A percentile compares a stretch with the other conserved stretches of the same genome.
phyloP scores from a whole-genome alignment of 306 rosid species.

The Abrus precatorius region DNA sequence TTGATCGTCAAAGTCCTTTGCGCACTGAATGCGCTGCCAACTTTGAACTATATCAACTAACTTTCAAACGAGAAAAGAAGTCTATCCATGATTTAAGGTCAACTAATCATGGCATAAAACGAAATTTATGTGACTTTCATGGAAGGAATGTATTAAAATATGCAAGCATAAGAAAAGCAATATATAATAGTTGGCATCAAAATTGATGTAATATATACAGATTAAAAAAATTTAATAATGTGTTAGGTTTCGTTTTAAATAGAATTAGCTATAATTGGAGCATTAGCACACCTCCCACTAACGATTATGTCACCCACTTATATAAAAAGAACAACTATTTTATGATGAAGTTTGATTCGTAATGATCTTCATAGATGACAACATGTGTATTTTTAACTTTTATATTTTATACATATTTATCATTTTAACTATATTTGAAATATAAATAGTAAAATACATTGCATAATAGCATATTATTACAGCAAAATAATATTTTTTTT shows the following conservation, averaged over 20 bases:
- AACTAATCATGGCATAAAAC: neutral
- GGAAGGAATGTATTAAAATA: neutral
- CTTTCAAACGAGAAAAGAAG: neutral
- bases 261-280: neutral
- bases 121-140: neutral
- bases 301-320: constrained; percentile 6
- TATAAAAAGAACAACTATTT: neutral
- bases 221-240: neutral
- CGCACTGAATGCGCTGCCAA: neutral
- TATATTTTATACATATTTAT: neutral
- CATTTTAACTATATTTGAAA: neutral
- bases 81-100: neutral
- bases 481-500: too few species aligned
- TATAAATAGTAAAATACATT: neutral
- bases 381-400: neutral
- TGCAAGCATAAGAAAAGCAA: neutral
- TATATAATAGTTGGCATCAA: neutral
- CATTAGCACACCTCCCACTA: constrained; percentile 21
- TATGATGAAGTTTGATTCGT: neutral
- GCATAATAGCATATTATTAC: too few species aligned
- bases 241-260: neutral
- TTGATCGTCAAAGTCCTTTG: neutral
- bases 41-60: neutral
- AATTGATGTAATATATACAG: neutral
- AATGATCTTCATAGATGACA: neutral